Conservation (phyloP, 2,329 filamentous ascomycete genomes). For the Xylaria sp. region DNA sequence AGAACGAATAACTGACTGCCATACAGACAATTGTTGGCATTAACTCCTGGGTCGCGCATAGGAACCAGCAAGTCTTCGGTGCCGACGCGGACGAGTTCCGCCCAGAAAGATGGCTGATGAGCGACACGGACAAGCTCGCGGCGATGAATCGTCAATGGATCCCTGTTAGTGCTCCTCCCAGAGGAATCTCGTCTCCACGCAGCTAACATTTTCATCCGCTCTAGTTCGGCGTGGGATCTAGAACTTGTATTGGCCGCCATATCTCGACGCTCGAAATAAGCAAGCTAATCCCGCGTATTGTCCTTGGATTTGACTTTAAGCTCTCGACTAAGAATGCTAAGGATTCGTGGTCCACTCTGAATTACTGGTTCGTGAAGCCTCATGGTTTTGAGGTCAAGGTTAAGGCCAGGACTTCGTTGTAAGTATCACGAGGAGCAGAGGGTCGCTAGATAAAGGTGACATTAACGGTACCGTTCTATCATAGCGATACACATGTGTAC, state of each 20-base stretch:
- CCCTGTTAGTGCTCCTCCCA: constrained; percentile 47
- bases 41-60: constrained; percentile 57
- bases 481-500: background rate
- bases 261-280: constrained; percentile 53
- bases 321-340: constrained; percentile 13
- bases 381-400: constrained; percentile 32
- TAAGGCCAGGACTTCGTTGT: background rate
- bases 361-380: constrained; percentile 42
- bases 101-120: constrained; percentile 40
- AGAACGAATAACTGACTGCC: background rate
- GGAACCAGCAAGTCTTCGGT: constrained; percentile 55
- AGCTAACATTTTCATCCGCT: constrained; percentile 19
- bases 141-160: constrained; percentile 49
- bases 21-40: constrained; percentile 53
- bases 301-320: constrained; percentile 41
- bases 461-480: background rate
- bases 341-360: constrained; percentile 31
- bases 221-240: constrained; percentile 52
- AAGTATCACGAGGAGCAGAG: too few relatives aligned
- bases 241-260: constrained; percentile 53
- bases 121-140: constrained; percentile 33
- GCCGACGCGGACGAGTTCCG: constrained; percentile 51
- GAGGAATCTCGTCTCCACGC: background rate
- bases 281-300: constrained; percentile 50
- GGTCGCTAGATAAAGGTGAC: background rate